Conservation (phyloP, 305 asterid species). For the Solanum hybrid region DNA sequence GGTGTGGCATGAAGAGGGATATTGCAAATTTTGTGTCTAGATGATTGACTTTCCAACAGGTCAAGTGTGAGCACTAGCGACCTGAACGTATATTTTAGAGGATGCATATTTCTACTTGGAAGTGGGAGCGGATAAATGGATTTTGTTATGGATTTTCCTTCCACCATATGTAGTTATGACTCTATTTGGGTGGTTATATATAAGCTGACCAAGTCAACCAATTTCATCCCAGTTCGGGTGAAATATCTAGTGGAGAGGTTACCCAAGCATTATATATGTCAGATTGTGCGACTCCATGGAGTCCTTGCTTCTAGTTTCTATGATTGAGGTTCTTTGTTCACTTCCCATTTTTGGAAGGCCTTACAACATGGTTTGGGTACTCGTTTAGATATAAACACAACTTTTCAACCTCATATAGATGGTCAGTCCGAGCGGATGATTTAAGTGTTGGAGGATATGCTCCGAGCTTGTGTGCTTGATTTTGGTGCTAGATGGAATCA, state of each 20-base stretch:
- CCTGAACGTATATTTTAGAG: neutral
- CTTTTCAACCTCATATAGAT: neutral
- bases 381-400: too few relatives aligned
- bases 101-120: neutral
- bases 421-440: neutral
- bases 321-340: neutral
- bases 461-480: neutral
- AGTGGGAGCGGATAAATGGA: neutral
- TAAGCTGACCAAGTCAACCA: neutral
- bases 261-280: too few relatives aligned
- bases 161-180: neutral
- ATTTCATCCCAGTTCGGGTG: neutral
- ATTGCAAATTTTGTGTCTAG: neutral
- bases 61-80: neutral
- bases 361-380: neutral
- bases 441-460: neutral
- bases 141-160: neutral
- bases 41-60: neutral
- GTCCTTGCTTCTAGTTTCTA: neutral
- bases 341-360: neutral
- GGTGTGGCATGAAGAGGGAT: neutral
- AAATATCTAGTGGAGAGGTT: neutral
- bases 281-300: neutral
- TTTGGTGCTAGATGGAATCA: neutral
- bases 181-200: neutral